Evolutionary conservation across 768 basidiomycete genomes (phyloP), one percentile per base, ranked within the genome.

Genomic region (Lactarius vividus): DNA sequence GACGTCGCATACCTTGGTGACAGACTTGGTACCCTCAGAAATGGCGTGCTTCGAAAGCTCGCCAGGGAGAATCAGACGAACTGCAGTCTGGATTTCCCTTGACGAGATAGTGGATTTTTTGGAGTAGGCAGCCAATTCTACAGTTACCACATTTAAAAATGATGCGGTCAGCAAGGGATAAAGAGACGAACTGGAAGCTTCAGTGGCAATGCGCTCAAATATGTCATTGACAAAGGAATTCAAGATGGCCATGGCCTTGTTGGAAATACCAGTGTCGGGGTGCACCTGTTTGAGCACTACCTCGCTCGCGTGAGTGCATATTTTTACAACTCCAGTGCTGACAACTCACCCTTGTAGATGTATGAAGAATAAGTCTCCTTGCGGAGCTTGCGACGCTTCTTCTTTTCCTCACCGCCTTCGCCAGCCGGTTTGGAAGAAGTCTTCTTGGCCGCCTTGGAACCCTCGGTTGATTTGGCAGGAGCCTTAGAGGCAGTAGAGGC

Each of bases 41-140:
- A 94, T 92, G 69, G 89, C 91, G 77, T 93, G 92, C 83, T 96
- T 96, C 73, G 93, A 90, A 61, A 96, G 87, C 79, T 96, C 94
- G 76, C 93, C 94, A 72, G 96, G 95, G 29, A 99, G 89, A 78
- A 99, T 96, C 62, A 98, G 86, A 69, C 96, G 91, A 61, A 98
- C 97, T 53, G 95, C 86, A 42, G 96, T 98, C 78, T 98, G 96
- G 71, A 98, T 98, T 80, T 98, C 96, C 69, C 96, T 94, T 59
- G 95, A 97, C 46, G 96, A 97, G 76, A 98, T 98, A 39, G 96
- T 98, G 9, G 96, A 97, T 79, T 96, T 96, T 83, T 97, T 96
- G 71, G 96, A 97, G 83, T 98, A 98, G 1, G 93, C 84, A 49
- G 96, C 96, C 71, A 98, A 90, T 82, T 96, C 94, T 93, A 71